A percentile compares a stretch with the other conserved stretches of the same genome.
Evolutionary conservation across 768 basidiomycete species (phyloP).

Genomic region (Russula vinacea): DNA sequence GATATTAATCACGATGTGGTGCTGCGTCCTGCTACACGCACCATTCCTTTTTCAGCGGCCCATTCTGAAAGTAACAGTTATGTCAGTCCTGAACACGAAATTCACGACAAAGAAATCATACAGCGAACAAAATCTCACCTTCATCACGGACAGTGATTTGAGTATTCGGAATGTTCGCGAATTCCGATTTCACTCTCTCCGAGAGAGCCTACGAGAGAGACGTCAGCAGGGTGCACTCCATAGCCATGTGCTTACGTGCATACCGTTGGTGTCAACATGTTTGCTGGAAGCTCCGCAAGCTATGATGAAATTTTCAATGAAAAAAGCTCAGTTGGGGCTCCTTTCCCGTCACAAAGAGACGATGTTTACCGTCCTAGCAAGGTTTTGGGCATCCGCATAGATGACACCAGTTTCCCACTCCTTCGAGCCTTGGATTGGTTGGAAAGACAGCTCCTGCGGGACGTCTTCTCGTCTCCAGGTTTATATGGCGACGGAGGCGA

Average conservation of each 20-base stretch:
- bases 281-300: conserved; percentile 84
- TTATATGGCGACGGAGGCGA: conserved; percentile 62
- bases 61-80: conserved; percentile 49
- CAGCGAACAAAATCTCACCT: conserved; percentile 43
- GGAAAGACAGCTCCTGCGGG: conserved; percentile 49
- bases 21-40: conserved; percentile 32
- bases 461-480: conserved; percentile 53
- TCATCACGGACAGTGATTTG: conserved; percentile 70
- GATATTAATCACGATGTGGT: background rate
- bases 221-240: conserved; percentile 28
- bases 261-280: conserved; percentile 82
- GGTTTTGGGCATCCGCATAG: conserved; percentile 76
- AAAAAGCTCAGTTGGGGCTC: background rate
- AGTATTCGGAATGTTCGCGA: conserved; percentile 62
- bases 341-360: background rate
- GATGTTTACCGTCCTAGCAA: conserved; percentile 64
- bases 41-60: conserved; percentile 85
- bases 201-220: conserved; percentile 52
- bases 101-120: background rate
- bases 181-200: conserved; percentile 65
- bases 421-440: conserved; percentile 46
- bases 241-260: background rate
- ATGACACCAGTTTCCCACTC: conserved; percentile 73
- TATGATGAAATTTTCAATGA: conserved; percentile 34
- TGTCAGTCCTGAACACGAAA: background rate